Evolutionary conservation across 257 asterid species (phyloP), one percentile per base, ranked within the genome.

Genomic region (Cynanchum wilfordii): DNA sequence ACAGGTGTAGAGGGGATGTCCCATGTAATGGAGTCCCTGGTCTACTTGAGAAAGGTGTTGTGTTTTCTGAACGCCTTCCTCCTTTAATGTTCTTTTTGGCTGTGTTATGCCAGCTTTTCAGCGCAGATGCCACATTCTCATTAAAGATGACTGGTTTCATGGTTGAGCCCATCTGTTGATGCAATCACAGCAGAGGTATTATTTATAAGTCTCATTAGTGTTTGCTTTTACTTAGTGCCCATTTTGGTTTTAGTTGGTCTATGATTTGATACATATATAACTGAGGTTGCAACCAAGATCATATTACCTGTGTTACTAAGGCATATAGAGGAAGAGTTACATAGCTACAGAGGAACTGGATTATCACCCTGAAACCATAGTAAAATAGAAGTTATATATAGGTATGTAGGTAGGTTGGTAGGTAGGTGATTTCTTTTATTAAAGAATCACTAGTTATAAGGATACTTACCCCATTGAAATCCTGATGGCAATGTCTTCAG

Each of bases 261-360:
- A 42, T 42, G 7, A 42, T 42, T 40, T 42, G 47, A 42, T 7
- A 7, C 47, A 7, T 7, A 10, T 42, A 42, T 7, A 42, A 42
- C 47, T 42, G 47, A 42, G 47, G 47, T 42, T 42, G 40, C 3
- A 25, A 59, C 10, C 25, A 52, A 20, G 40, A 38, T 33, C 38
- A 33, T 27, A 47, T 16, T 87, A 92, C 99, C 99, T 92, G 99
- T 54, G 98, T 92, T 5, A 92, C 99, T 10, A 95, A 93, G 74
- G 98, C 99, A 78, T 92, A 90, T 0, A 92, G 88, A 20, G 99
- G 98, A 45, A 95, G 97, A 6, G 96, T 95, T 25, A 95, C 96
- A n/a, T 92, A 95, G 71, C 98, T 90, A 82, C 99, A 95, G 24
- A 95, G 80, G 33, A 89, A 76, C 73, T 92, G 96, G n/a, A 87